Base-by-base conservation (phyloP, 257 asterid genomes). In the Linderniella brevidens region DNA sequence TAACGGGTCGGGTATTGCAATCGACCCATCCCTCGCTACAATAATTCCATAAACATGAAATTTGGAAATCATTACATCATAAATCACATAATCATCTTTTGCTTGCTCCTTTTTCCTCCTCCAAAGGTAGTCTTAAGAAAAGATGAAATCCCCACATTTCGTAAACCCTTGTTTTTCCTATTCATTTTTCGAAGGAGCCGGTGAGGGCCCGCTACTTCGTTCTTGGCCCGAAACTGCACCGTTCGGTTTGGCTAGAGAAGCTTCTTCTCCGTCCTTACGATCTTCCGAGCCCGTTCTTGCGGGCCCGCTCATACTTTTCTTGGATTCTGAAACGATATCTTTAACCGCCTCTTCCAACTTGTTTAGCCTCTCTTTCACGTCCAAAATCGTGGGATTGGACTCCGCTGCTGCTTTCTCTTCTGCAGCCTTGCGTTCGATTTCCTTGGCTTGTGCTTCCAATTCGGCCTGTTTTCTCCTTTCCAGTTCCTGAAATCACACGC, bases 11-110 rank as follows among this genome's bases (percentile, higher is more conserved):
- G 99, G 99, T 48, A 90, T 57, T 19, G 79, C 55, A 36, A 85
- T 74, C 38, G 86, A 69, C 19, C 96, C 99, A 66, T 93, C 63
- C 85, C 96, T 64, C 85, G 96, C 64, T 90, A 94, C 66, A 70
- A 81, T 90, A 94, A 17, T 85, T 93, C 83, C 85, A 64, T 3
- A 6, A 25, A 25, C 3, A 25, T 2, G 32, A 25, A 25, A 25
- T 3, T 6, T 2, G 32, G 4, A 25, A 25, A 25, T 25, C 32
- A 25, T 25, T 25, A 25, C 32, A 25, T 25, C 32, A 25, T 25
- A 25, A 25, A 25, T 6, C 3, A 25, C 32, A 25, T 25, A 25
- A n/a, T n/a, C n/a, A n/a, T n/a, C n/a, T n/a, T n/a, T n/a, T n/a
- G n/a, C n/a, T n/a, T n/a, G n/a, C n/a, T n/a, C n/a, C n/a, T n/a